phyloP scores from a whole-genome alignment of 169 alveolate genomes.

The Cryptosporidium sp. region DNA sequence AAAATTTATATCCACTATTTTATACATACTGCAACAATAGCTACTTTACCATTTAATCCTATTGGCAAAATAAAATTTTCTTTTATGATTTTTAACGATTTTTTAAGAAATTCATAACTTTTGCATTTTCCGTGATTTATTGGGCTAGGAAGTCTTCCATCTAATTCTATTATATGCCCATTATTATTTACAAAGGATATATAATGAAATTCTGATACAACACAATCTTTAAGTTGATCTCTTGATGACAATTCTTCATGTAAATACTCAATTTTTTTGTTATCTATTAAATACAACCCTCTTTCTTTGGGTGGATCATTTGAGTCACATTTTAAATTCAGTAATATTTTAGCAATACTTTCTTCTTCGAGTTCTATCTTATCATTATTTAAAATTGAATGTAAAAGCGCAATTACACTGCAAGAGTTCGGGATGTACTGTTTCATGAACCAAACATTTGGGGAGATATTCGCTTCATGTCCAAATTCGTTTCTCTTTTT shows the following conservation, averaged over 20 bases:
- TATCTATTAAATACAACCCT: neutral
- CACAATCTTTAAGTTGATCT: neutral
- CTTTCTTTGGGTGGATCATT: neutral
- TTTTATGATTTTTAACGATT: constrained; percentile 5
- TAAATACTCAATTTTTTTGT: neutral
- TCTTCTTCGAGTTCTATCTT: constrained; percentile 1
- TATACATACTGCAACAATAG: constrained; percentile 17
- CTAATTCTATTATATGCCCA: constrained; percentile 24
- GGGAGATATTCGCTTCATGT: neutral
- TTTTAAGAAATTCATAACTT: constrained; percentile 22
- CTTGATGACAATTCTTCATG: constrained; percentile 27
- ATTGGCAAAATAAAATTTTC: neutral
- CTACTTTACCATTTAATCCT: neutral
- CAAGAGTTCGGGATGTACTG: constrained; percentile 40
- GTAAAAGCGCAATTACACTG: constrained; percentile 32
- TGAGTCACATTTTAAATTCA: neutral
- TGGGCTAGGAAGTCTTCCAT: constrained; percentile 52
- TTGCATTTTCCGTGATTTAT: constrained; percentile 14
- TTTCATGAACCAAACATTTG: constrained; percentile 42
- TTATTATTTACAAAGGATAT: constrained; percentile 10
- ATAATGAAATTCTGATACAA: constrained; percentile 31
- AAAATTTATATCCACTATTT: neutral
- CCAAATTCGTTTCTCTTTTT: neutral
- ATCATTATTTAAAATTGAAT: constrained; percentile 41
- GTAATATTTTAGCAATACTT: constrained; percentile 4